Base-by-base conservation (phyloP, 306 rosid species). In the Corylus heterophylla region DNA sequence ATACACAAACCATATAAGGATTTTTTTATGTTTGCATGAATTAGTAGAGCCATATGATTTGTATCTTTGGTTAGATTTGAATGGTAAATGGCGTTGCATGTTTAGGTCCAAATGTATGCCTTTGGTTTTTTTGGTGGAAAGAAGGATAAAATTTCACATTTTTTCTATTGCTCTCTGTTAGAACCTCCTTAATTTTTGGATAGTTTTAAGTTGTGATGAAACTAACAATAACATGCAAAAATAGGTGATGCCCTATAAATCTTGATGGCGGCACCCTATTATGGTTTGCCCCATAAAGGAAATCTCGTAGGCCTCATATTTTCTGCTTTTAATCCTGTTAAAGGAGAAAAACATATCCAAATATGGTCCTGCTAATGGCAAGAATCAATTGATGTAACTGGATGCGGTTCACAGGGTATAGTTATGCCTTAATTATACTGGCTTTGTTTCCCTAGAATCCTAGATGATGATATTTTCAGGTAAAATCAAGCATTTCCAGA, bases 281-380 rank as follows among this genome's bases (percentile, higher is more conserved):
- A 4, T 54, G n/a, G 20, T 16, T 54, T 13, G 17, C 12, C 22
- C 59, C 13, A 48, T 16, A 6, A 54, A 54, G n/a, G 42, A 31
- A 31, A 29, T 12, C 44, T 5, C 13, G 0, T 63, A 29, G 9
- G 20, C 20, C 35, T 48, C 62, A 45, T 74, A 75, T 71, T 48
- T 73, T 79, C 48, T 77, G 35, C 55, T 29, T 63, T 73, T 76
- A 55, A 82, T 77, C 66, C 20, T 14, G 9, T 63, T 72, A 70
- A 74, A 80, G 69, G 49, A 55, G 31, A 7, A 69, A n/a, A 73
- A 7, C 45, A 17, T 63, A 14, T 63, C 45, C 22, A 62, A 51
- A 66, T 8, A 17, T 56, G 37, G 59, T 77, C 54, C 74, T 48
- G 62, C 7, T 37, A 64, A 66, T 54, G 48, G 55, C 5, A 29